phyloP scores from a whole-genome alignment of 345 rosid genomes.

The Arabidopsis arenosa region DNA sequence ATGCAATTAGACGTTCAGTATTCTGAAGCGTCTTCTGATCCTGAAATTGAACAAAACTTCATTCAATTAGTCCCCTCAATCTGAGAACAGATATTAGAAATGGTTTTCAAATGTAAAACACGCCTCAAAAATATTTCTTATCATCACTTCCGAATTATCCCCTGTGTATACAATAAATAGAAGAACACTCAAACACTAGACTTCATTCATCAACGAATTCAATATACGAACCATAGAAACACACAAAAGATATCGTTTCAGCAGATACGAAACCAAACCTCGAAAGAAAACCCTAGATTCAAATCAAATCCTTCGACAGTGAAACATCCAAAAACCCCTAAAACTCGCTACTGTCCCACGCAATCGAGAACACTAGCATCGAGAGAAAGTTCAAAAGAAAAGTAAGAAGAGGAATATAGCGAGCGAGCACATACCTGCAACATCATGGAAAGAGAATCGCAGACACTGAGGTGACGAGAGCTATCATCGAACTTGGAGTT shows the following conservation, averaged over 20 bases:
- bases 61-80: conserved; percentile 14
- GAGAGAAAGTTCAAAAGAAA: not conserved
- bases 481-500: conserved; percentile 52
- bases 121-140: not conserved
- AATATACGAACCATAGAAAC: conserved; percentile 3
- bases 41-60: conserved; percentile 47
- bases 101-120: conserved; percentile 13
- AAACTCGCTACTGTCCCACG: conserved; percentile 14
- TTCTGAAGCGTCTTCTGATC: conserved; percentile 56
- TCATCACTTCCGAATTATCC: not conserved
- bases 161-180: conserved; percentile 1
- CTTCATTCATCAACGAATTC: conserved; percentile 19
- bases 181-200: not conserved
- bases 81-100: conserved; percentile 15
- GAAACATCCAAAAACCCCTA: not conserved
- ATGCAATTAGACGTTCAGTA: conserved; percentile 77
- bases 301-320: conserved; percentile 8
- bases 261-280: conserved; percentile 7
- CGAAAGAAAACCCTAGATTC: conserved; percentile 34
- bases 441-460: conserved; percentile 62
- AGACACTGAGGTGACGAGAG: conserved; percentile 53
- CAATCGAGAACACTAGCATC: not conserved
- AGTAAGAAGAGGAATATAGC: not conserved
- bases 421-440: conserved; percentile 53
- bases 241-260: not conserved